Base-by-base conservation (phyloP, 192 early-diverging fungal species). In the Dissophora ornata region DNA sequence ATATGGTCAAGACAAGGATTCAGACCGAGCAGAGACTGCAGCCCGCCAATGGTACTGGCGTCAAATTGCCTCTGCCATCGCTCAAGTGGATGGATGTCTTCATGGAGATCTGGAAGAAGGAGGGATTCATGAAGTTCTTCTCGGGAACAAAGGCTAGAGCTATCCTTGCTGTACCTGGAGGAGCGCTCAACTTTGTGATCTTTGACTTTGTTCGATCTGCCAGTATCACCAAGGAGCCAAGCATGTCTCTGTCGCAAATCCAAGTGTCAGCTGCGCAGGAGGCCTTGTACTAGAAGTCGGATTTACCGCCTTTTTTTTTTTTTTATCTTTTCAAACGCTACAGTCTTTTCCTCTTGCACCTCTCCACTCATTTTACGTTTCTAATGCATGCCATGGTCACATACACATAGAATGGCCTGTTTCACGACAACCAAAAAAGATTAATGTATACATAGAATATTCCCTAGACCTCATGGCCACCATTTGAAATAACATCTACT, bases 161-260 rank as follows among this genome's bases (percentile, higher is more conserved):
- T 5, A 67, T 77, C 16, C 40, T 77, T 16, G 64, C 73, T n/a
- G 64, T 80, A n/a, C 79, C 79, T 18, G 69, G 69, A 46, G 79
- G 79, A 7, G 79, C 79, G 4, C 55, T 80, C 12, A 80, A 80
- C 66, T 80, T 80, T 68, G 58, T 80, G 11, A 80, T 80, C 59
- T 80, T 80, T 73, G 79, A 80, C 48, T 80, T 73, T 64, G 79
- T 80, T 6, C 61, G 70, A 36, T 73, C 69, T 1, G 26, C 75
- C 46, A 73, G 69, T 47, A 57, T 42, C 3, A 36, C 53, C 28
- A 44, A 62, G 19, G 58, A 77, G 16, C 24, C 57, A 3, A 24
- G 54, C 16, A 4, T 29, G 13, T 10, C 69, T 2, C 1, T 50
- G 13, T 34, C 55, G 13, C 56, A 44, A 34, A 4, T 42, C 12